phyloP scores from a whole-genome alignment of 768 basidiomycete species.

The Mycena filopes region DNA sequence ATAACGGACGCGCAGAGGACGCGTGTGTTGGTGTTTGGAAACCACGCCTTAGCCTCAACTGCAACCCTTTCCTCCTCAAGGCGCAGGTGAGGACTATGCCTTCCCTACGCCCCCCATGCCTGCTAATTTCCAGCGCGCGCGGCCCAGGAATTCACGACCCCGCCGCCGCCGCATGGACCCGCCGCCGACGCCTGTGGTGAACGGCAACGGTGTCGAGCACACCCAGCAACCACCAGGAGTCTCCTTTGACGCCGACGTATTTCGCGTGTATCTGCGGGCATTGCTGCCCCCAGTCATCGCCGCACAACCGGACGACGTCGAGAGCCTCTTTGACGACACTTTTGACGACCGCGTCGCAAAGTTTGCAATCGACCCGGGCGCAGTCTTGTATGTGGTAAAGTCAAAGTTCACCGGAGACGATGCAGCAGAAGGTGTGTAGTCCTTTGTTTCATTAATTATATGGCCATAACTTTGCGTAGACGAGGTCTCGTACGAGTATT shows the following conservation, averaged over 20 bases:
- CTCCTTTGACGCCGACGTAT: conserved; percentile 75
- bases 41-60: neutral
- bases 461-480: conserved; percentile 51
- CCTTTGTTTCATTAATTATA: conserved; percentile 20
- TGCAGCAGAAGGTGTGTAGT: conserved; percentile 72
- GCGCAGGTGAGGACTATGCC: conserved; percentile 32
- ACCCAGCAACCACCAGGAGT: conserved; percentile 43
- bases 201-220: conserved; percentile 35
- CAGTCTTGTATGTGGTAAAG: conserved; percentile 86
- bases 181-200: conserved; percentile 21
- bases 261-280: conserved; percentile 75
- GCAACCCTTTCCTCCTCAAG: conserved; percentile 19
- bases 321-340: conserved; percentile 73
- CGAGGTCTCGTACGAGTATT: conserved; percentile 75
- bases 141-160: conserved; percentile 28
- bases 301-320: conserved; percentile 71
- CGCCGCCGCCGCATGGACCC: conserved; percentile 34
- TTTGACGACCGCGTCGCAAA: conserved; percentile 81
- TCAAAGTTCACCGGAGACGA: conserved; percentile 56
- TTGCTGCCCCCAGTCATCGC: conserved; percentile 87
- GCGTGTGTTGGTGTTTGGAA: conserved; percentile 15
- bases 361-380: conserved; percentile 81
- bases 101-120: conserved; percentile 23
- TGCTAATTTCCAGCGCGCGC: conserved; percentile 24
- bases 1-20: conserved; percentile 12